Base-by-base conservation (phyloP, 306 rosid genomes). In the Styphnolobium japonicum region DNA sequence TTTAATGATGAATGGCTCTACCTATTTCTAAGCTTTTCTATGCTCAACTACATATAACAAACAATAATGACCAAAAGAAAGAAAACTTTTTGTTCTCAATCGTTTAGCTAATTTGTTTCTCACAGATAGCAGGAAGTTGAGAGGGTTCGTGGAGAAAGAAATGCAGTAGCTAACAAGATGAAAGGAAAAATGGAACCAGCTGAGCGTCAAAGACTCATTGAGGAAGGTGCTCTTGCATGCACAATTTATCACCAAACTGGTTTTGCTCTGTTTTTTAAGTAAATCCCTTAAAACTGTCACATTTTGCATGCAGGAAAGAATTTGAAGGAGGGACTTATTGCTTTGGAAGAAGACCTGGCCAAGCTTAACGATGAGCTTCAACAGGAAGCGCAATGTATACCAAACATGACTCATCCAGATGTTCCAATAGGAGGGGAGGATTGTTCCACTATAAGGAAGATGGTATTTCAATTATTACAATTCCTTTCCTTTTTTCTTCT, bases 51-150 rank as follows among this genome's bases (percentile, higher is more conserved):
- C 42, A 34, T 43, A 33, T 18, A 23, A 69, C 8, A 25, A 56
- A 52, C 74, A 21, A 34, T 14, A 22, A 14, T 53, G 51, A 23
- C 53, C 64, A 42, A 19, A 0, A n/a, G 56, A 53, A 12, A 49
- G 7, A 2, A 51, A 19, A 10, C 9, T 78, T 78, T 79, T 72
- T 63, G 82, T 79, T 71, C 82, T 85, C 86, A 82, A 81, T 79
- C 86, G 81, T 88, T 86, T 78, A 67, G 87, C 93, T 94, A 92
- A 92, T 89, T 81, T 87, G 83, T 85, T 73, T 31, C 86, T 89
- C 89, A 85, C 97, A 92, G 98, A 83, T 77, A 87, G 84, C 98
- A 95, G 99, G 99, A 95, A 86, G 99, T 93, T 66, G 97, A 95
- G 89, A 90, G 94, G 82, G 86, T 95, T 75, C 96, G 99, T 1